These are phyloP conservation scores for Neurospora sp. DNA, from an alignment of 495 filamentous ascomycete genomes.

Conservation along the genomic window DNA sequence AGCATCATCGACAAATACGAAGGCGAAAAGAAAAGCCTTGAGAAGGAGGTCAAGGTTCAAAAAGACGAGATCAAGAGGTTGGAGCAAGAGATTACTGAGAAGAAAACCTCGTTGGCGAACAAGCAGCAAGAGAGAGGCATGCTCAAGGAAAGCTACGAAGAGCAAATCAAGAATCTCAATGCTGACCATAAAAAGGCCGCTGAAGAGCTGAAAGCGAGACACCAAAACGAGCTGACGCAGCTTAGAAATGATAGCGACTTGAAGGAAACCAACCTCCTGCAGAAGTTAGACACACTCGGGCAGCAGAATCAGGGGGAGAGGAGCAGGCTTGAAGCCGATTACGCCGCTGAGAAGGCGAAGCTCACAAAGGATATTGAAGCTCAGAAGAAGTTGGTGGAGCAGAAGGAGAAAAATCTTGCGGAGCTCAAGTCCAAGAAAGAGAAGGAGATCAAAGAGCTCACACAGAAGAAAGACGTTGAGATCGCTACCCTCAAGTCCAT, in stretches of 20 bases:
- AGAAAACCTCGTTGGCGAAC: not conserved
- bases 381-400: not conserved
- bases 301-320: not conserved
- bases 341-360: not conserved
- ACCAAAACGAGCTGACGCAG: not conserved
- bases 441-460: not conserved
- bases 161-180: not conserved
- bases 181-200: not conserved
- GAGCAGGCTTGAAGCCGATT: not conserved
- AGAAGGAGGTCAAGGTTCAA: not conserved
- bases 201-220: not conserved
- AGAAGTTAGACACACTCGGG: not conserved
- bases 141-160: not conserved
- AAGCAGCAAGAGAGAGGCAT: not conserved
- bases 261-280: not conserved
- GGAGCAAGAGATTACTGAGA: not conserved
- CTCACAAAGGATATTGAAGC: not conserved
- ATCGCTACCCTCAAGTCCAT: not conserved
- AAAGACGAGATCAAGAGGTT: slow-evolving; percentile 1
- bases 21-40: not conserved
- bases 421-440: not conserved
- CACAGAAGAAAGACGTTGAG: not conserved
- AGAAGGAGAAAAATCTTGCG: not conserved
- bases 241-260: not conserved
- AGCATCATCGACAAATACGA: not conserved